Evolutionary conservation across 306 rosid species (phyloP), one percentile per base, ranked within the genome.

Genomic region (Phaseolus lunatus): DNA sequence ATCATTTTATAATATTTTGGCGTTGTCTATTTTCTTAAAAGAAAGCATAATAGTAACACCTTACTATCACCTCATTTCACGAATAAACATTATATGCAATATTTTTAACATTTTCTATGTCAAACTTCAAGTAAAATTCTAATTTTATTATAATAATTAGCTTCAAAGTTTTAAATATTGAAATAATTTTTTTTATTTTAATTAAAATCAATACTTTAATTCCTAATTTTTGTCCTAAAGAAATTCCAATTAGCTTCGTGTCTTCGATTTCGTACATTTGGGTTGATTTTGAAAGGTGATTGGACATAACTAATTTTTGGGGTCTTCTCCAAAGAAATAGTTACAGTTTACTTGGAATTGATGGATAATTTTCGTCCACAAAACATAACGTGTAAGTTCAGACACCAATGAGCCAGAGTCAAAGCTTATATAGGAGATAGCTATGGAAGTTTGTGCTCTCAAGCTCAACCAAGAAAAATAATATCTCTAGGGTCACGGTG

Each of bases 401-500:
- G 26, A 4, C 18, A 72, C 39, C 5, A 18, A 26, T 14, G 26
- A 50, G 33, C 11, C 43, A 37, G 2, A 41, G 45, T 10, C 13
- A 41, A 8, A 41, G 45, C 13, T 41, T 9, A 2, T 41, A 41
- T 41, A 41, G 14, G 45, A 41, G 2, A 10, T 41, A 2, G 3
- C 13, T 39, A 39, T 22, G 18, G 23, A 78, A 71, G 54, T 12
- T 49, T 62, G 10, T 11, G n/a, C 9, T 57, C 2, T 57, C 33
- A 63, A 54, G 11, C 5, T 59, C 12, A 16, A 31, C 23, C 71
- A 33, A 41, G 54, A 47, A 78, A 80, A 57, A 75, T 75, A 50
- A 70, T 37, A 13, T 79, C 80, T 86, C 78, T 58, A 39, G 44
- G 44, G 12, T 39, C 3, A 9, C 61, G 22, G 81, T 61, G 83